Percentiles rank a stretch among this genome's conserved stretches.
Conservation (phyloP, 2,329 filamentous ascomycete genomes). For the Pseudocercospora ulei region DNA sequence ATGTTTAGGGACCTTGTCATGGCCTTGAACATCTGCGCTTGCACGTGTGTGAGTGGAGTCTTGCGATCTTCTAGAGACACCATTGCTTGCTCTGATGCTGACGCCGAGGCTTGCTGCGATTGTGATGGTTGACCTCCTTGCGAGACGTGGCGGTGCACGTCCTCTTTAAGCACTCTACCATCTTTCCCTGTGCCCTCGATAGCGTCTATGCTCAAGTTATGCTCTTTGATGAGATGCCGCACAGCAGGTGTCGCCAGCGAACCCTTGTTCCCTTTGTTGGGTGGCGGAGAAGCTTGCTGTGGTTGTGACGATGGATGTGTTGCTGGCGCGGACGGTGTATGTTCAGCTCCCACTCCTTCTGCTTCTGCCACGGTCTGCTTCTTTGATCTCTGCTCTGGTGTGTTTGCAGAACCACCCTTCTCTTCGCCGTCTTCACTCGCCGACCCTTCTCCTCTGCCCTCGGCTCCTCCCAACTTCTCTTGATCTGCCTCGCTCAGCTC, state of each 20-base stretch:
- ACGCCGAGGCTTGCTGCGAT: slow-evolving; percentile 19
- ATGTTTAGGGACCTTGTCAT: slow-evolving; percentile 90
- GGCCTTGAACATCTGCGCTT: slow-evolving; percentile 90
- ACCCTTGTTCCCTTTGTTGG: slow-evolving; percentile 52
- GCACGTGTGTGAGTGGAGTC: slow-evolving; percentile 63
- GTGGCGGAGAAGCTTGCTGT: slow-evolving; percentile 25
- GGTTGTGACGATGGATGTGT: slow-evolving; percentile 2
- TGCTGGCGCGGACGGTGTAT: slow-evolving; percentile 9
- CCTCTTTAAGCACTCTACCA: slow-evolving; percentile 84
- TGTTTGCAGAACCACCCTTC: slow-evolving; percentile 9
- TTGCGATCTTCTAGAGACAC: slow-evolving; percentile 51
- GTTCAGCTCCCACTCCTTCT: slow-evolving; percentile 17
- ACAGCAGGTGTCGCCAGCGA: slow-evolving; percentile 85
- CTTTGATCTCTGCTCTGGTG: slow-evolving; percentile 12
- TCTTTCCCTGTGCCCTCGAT: slow-evolving; percentile 80
- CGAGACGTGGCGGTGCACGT: slow-evolving; percentile 51
- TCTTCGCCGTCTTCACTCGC: slow-evolving; percentile 18
- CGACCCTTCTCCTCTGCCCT: slow-evolving; percentile 20
- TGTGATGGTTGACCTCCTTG: slow-evolving; percentile 37
- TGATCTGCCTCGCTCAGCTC: slow-evolving; percentile 57
- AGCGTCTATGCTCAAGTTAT: slow-evolving; percentile 65
- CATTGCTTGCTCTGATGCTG: slow-evolving; percentile 32
- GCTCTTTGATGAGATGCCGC: slow-evolving; percentile 72
- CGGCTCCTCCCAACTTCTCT: slow-evolving; percentile 33
- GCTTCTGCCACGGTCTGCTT: slow-evolving; percentile 19